Conservation (phyloP, 2,329 filamentous ascomycete genomes). For the Aspergillus floridensis region DNA sequence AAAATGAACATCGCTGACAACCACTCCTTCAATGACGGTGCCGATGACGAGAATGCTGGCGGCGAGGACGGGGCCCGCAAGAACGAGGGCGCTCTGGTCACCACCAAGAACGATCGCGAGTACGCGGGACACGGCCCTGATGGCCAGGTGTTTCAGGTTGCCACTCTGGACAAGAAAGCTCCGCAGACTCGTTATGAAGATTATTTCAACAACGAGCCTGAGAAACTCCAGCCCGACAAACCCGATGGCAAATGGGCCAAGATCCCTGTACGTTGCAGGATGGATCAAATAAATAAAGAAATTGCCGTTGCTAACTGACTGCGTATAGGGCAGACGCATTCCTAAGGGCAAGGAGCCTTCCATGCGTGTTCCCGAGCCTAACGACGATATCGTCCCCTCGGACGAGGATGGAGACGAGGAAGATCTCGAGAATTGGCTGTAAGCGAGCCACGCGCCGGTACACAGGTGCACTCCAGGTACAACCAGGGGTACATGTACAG, state of each 20-base stretch:
- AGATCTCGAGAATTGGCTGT: constrained; percentile 22
- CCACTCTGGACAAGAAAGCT: neutral
- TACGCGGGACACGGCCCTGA: constrained; percentile 18
- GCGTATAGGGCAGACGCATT: constrained; percentile 19
- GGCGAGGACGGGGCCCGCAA: constrained; percentile 12
- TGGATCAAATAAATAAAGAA: neutral
- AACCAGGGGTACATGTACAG: neutral
- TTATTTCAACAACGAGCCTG: neutral
- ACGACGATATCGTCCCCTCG: constrained; percentile 10
- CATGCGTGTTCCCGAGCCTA: constrained; percentile 20
- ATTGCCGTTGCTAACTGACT: constrained; percentile 5
- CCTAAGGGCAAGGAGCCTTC: constrained; percentile 19
- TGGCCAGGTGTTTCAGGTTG: constrained; percentile 18
- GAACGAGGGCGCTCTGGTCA: neutral
- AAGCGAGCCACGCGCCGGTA: neutral
- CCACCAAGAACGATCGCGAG: constrained; percentile 8
- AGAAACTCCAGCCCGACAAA: neutral
- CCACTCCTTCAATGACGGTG: neutral
- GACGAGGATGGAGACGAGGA: constrained; percentile 26
- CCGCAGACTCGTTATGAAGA: neutral
- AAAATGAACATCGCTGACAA: constrained; percentile 2
- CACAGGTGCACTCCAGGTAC: neutral
- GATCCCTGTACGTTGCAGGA: constrained; percentile 11
- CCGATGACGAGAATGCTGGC: constrained; percentile 15
- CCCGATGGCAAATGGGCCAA: neutral